These are phyloP conservation scores for Paramecium primaurelia DNA, from an alignment of 73 alveolate genomes.

Conservation along the genomic window DNA sequence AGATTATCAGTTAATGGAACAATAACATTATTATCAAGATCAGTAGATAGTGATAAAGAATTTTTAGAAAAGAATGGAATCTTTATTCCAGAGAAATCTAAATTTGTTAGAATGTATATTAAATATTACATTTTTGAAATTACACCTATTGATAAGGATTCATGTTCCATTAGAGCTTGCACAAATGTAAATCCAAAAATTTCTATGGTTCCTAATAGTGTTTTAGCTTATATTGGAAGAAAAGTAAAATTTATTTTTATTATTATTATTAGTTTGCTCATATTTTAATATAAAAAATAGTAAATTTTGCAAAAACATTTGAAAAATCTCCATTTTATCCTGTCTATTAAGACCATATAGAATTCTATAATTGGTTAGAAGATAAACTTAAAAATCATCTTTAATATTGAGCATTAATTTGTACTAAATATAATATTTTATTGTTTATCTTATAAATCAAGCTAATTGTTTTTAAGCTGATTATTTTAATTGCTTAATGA, in stretches of 20 bases:
- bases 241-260: background rate
- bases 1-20: constrained; percentile 39
- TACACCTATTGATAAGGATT: background rate
- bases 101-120: constrained; percentile 31
- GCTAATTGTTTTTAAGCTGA: constrained; percentile 22
- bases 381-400: background rate
- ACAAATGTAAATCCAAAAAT: constrained; percentile 26
- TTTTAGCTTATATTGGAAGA: constrained; percentile 39
- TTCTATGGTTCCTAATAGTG: constrained; percentile 18
- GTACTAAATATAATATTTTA: background rate
- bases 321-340: constrained; percentile 45
- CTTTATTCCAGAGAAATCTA: background rate
- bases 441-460: background rate
- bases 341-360: background rate
- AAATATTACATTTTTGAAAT: constrained; percentile 30
- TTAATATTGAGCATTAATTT: background rate
- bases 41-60: constrained; percentile 3
- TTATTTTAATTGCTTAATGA: background rate
- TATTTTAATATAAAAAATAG: constrained; percentile 3
- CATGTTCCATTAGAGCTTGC: constrained; percentile 13
- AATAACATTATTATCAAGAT: background rate
- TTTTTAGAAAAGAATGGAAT: background rate
- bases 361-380: constrained; percentile 32
- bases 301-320: background rate
- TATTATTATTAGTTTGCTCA: background rate